phyloP scores from a whole-genome alignment of 176 grass and related monocot genomes.

The Carex scoparia region DNA sequence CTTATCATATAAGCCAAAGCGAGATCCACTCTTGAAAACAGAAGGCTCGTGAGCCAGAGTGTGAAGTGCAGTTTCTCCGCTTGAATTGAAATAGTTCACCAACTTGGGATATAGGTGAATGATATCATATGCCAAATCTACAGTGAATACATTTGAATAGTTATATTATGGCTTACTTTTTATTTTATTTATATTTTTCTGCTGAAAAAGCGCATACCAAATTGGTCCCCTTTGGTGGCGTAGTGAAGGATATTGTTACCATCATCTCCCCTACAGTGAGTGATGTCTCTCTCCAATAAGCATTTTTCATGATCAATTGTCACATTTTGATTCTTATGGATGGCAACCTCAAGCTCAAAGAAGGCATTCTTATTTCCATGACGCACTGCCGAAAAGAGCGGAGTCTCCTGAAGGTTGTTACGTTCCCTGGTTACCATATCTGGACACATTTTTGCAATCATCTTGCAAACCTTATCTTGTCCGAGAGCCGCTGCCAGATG shows the following conservation, averaged over 20 bases:
- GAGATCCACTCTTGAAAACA: conserved; percentile 21
- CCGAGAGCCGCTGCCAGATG: background rate
- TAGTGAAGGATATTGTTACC: background rate
- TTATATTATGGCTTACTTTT: background rate
- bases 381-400: background rate
- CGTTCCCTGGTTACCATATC: background rate
- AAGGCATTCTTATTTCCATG: background rate
- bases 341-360: background rate
- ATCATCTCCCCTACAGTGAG: background rate
- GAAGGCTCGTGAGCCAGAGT: conserved; percentile 1
- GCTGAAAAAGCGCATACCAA: background rate
- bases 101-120: background rate
- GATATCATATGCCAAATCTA: conserved; percentile 1
- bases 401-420: background rate
- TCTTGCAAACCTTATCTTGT: background rate
- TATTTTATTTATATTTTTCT: background rate
- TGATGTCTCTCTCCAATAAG: background rate
- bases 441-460: background rate
- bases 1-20: background rate
- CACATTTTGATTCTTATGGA: background rate
- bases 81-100: background rate
- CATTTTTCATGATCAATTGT: no score
- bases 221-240: background rate
- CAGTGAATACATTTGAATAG: background rate
- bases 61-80: conserved; percentile 15